phyloP scores from a whole-genome alignment of 192 early-diverging fungal species.

The Geosiphon pyriformis region DNA sequence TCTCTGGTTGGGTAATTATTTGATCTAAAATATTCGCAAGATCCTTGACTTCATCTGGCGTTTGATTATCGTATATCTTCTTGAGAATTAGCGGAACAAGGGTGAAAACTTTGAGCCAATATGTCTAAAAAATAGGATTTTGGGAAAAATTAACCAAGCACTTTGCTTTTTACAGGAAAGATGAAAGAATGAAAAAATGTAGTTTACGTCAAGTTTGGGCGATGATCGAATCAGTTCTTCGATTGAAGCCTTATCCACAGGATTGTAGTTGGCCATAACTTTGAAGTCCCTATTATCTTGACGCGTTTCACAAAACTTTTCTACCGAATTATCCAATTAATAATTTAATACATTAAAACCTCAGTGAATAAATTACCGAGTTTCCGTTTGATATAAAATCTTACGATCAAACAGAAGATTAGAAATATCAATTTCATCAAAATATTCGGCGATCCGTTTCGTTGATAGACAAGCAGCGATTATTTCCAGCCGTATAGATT shows the following conservation, averaged over 20 bases:
- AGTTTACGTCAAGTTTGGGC: slow-evolving; percentile 29
- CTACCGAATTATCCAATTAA: slow-evolving; percentile 18
- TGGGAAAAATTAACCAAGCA: neutral
- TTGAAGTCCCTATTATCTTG: slow-evolving; percentile 71
- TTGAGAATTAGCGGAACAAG: slow-evolving; percentile 34
- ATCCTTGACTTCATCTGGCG: slow-evolving; percentile 1
- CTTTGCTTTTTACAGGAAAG: neutral
- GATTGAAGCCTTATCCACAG: slow-evolving; percentile 26
- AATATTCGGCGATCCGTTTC: slow-evolving; percentile 44
- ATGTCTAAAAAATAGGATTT: neutral
- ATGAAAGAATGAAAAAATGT: neutral
- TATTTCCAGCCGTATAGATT: slow-evolving; percentile 60
- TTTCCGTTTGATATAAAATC: no score
- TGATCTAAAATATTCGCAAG: slow-evolving; percentile 18
- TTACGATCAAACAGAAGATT: slow-evolving; percentile 55
- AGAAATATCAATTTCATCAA: slow-evolving; percentile 48
- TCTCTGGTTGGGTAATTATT: neutral
- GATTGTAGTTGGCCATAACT: slow-evolving; percentile 56
- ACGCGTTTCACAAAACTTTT: slow-evolving; percentile 34
- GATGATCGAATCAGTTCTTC: slow-evolving; percentile 41
- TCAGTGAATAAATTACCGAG: no score
- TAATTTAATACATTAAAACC: slow-evolving; percentile 5
- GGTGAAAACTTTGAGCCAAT: slow-evolving; percentile 31
- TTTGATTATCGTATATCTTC: slow-evolving; percentile 24
- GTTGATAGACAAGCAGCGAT: slow-evolving; percentile 43